Conservation (phyloP, 495 filamentous ascomycete genomes). For the Neurospora sp. region DNA sequence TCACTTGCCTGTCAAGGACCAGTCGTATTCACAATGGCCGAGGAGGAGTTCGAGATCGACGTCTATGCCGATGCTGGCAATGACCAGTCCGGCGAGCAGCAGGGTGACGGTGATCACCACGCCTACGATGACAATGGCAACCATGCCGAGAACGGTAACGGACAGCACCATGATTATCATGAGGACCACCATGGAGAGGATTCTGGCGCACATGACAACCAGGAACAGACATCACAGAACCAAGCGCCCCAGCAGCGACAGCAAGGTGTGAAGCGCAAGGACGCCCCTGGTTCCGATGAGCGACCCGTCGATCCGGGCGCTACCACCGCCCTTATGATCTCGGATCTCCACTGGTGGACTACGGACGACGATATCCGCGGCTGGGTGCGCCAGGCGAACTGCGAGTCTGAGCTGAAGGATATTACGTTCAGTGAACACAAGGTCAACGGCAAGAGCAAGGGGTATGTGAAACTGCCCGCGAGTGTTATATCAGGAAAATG, state of each 20-base stretch:
- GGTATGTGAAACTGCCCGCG: constrained; percentile 44
- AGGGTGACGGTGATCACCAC: constrained; percentile 60
- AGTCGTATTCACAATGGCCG: constrained; percentile 29
- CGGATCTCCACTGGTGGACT: constrained; percentile 92
- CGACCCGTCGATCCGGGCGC: constrained; percentile 72
- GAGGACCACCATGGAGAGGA: constrained; percentile 34
- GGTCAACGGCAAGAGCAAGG: constrained; percentile 96
- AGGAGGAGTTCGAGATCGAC: constrained; percentile 98
- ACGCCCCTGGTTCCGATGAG: constrained; percentile 51
- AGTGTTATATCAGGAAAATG: not conserved
- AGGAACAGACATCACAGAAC: constrained; percentile 16
- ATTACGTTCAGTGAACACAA: constrained; percentile 97
- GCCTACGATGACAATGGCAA: constrained; percentile 79
- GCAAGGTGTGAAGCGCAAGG: constrained; percentile 71
- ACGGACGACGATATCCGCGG: constrained; percentile 91
- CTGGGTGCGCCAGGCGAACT: constrained; percentile 66
- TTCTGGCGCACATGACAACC: constrained; percentile 34
- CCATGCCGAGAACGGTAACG: constrained; percentile 34
- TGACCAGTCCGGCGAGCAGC: constrained; percentile 27
- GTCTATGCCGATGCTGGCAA: constrained; percentile 79
- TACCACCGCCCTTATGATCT: constrained; percentile 71
- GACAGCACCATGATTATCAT: constrained; percentile 26
- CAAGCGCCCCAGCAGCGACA: constrained; percentile 23
- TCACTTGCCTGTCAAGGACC: not conserved
- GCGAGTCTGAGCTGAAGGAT: constrained; percentile 79